Base-by-base conservation (phyloP, 148 eudicot species). In the Cornus suecica region DNA sequence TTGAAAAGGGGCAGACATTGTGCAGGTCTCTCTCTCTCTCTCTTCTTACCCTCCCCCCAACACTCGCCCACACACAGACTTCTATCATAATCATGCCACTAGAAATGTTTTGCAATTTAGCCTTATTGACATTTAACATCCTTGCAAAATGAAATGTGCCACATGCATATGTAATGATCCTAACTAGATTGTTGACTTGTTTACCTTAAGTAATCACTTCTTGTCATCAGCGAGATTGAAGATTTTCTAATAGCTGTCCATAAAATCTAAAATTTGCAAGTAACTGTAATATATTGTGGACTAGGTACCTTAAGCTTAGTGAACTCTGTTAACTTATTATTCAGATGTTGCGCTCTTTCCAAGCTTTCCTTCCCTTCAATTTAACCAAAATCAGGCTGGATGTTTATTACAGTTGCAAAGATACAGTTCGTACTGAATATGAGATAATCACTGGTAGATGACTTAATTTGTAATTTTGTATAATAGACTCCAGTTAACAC, bases 1-100 rank as follows among this genome's bases (percentile, higher is more conserved):
- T 32, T 29, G 97, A 92, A 85, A 92, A 88, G 83, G 99, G 97
- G 31, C 85, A 92, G 82, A 81, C 86, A 26, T 82, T 92, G 74
- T 92, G 97, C 99, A 95, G 97, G 99, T 95, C 29, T 69, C 60
- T 73, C 75, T 58, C 77, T 80, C 80, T 66, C 73, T 68, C 83
- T 65, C 62, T 70, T 68, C n/a, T n/a, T n/a, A n/a, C n/a, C n/a
- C n/a, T n/a, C n/a, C n/a, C n/a, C n/a, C n/a, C 51, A 26, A 29
- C 45, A 8, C 78, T 0, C 42, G 13, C 66, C 25, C 65, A 61
- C 26, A 24, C 65, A 48, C 60, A 70, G 15, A 48, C 58, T 14
- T 52, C 3, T 52, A 14, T 51, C 30, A 20, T 48, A 51, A 29
- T 30, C 74, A 52, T 23, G 22, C 13, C 64, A 27, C 29, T 26